phyloP scores from a whole-genome alignment of 1,284 basidiomycete species.

The Irpex rosettiformis region DNA sequence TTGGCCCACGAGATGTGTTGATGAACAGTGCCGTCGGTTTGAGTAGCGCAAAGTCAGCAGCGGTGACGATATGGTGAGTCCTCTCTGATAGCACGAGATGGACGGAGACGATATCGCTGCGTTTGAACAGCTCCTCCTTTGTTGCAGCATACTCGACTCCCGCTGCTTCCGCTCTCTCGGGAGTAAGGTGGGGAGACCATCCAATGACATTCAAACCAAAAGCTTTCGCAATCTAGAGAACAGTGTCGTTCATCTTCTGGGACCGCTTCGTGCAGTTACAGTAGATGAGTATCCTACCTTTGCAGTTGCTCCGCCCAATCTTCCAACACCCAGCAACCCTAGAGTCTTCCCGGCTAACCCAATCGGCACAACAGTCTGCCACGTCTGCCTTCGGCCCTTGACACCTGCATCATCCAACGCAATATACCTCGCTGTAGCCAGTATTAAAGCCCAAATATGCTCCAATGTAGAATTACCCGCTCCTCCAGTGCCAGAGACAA shows the following conservation, averaged over 20 bases:
- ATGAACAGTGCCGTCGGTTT: slow-evolving; percentile 56
- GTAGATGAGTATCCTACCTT: slow-evolving; percentile 30
- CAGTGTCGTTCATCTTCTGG: background rate
- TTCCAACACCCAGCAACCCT: slow-evolving; percentile 57
- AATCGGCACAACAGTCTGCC: slow-evolving; percentile 55
- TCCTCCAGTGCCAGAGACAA: slow-evolving; percentile 52
- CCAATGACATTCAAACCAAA: slow-evolving; percentile 59
- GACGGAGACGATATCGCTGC: slow-evolving; percentile 57
- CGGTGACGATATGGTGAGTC: slow-evolving; percentile 46
- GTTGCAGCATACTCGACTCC: slow-evolving; percentile 45
- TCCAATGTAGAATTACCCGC: slow-evolving; percentile 49
- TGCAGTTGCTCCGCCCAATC: slow-evolving; percentile 46
- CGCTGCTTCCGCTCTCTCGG: slow-evolving; percentile 46
- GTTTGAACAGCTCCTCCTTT: slow-evolving; percentile 49
- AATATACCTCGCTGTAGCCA: slow-evolving; percentile 53
- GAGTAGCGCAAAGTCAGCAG: slow-evolving; percentile 45
- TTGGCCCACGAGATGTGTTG: slow-evolving; percentile 61
- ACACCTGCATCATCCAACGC: slow-evolving; percentile 48
- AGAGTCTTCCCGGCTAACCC: slow-evolving; percentile 52
- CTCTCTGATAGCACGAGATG: slow-evolving; percentile 54
- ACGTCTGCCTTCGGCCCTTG: slow-evolving; percentile 44
- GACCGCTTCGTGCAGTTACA: slow-evolving; percentile 7
- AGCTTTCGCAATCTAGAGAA: slow-evolving; percentile 47
- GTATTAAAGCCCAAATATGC: slow-evolving; percentile 65
- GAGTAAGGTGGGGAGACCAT: slow-evolving; percentile 65